Conservation (phyloP, 805 yeast genomes). For the Zygosaccharomyces bailii region DNA sequence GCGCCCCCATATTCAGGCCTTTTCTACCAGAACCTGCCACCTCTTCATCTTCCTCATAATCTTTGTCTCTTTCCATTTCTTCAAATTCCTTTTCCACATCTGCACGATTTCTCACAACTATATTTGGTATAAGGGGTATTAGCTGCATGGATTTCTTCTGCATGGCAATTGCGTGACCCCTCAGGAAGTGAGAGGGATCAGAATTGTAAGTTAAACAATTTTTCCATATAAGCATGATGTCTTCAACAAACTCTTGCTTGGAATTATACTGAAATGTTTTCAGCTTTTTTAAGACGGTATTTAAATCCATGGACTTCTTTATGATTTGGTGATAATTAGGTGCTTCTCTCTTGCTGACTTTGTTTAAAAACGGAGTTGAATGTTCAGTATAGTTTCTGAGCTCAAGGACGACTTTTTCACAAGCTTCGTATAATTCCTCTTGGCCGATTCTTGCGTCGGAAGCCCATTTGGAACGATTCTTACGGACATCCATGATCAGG, state of each 20-base stretch:
- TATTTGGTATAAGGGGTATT: constrained; percentile 85
- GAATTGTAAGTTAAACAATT: constrained; percentile 91
- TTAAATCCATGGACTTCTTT: constrained; percentile 93
- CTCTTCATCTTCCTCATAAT: constrained; percentile 32
- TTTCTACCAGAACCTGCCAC: constrained; percentile 37
- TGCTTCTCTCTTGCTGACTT: constrained; percentile 96
- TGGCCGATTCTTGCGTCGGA: constrained; percentile 94
- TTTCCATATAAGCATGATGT: constrained; percentile 90
- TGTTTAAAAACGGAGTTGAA: constrained; percentile 90
- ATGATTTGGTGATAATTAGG: constrained; percentile 91
- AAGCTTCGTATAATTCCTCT: constrained; percentile 95
- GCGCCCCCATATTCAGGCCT: constrained; percentile 37
- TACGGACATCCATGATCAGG: constrained; percentile 86
- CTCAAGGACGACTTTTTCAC: constrained; percentile 91
- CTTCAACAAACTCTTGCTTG: constrained; percentile 90
- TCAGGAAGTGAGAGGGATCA: constrained; percentile 86
- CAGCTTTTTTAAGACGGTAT: constrained; percentile 87
- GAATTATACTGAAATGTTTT: constrained; percentile 77
- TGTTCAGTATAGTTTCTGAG: constrained; percentile 91
- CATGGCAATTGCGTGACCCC: constrained; percentile 95
- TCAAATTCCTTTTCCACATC: constrained; percentile 69
- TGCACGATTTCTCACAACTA: constrained; percentile 65
- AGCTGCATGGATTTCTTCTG: constrained; percentile 77
- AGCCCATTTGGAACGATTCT: constrained; percentile 96
- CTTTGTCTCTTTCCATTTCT: constrained; percentile 38